Evolutionary conservation across 2,329 filamentous ascomycete species (phyloP), one percentile per base, ranked within the genome.

Genomic region (Colletotrichum costaricense): DNA sequence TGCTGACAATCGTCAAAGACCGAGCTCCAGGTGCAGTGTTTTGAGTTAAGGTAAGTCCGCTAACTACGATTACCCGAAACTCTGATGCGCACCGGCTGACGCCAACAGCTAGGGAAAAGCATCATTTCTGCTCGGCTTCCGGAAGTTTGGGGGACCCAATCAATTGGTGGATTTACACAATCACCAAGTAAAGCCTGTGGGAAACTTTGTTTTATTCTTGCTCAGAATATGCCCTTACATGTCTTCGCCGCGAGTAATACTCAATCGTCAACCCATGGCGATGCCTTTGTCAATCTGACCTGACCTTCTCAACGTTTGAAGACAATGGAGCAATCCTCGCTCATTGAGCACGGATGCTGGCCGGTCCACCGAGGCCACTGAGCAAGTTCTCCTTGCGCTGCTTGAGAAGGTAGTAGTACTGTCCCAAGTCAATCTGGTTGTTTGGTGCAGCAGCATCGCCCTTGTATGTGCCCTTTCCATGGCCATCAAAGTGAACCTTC

Each of bases 401-500:
- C 77, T 82, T 77, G 1, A 83, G 73, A 33, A 78, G 38, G 60
- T 78, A 80, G 63, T 83, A 84, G 22, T 84, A 83, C 72, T 82
- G 73, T 33, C 82, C 81, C 69, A 83, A 30, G 46, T 73, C 70
- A 5, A 73, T 73, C 7, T 38, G 66, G 42, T 69, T 65, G 30
- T 72, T 70, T 1, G 33, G 33, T 11, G 66, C 52, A 55, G 59
- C 24, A 2, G 1, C n/a, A 8, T 82, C 78, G 0, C 82, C 82
- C 66, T 81, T 74, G 63, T 78, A 84, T 11, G 30, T 77, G 5
- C 80, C 83, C 76, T 78, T 78, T 58, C 80, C 83, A 38, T 81
- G 81, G 0, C 82, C 82, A 26, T 84, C 81, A 74, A 84, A 85
- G 71, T 85, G 83, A 54, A 85, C 75, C 64, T 82, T 82, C 80